Conservation (phyloP, 768 basidiomycete species). For the Tricholoma bakamatsutake region DNA sequence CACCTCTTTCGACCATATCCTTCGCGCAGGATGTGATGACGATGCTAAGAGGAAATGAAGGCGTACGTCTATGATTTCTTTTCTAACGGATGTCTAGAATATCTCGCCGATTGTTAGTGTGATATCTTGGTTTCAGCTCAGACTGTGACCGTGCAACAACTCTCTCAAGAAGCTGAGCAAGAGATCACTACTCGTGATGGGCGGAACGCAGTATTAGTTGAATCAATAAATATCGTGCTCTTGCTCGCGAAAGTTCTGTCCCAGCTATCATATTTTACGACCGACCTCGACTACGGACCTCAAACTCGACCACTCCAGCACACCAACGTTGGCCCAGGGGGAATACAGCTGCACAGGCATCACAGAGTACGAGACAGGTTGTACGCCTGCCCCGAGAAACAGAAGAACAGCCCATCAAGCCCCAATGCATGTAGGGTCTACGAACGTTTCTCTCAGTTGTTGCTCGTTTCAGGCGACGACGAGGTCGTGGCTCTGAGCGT, state of each 20-base stretch:
- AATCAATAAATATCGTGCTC: background rate
- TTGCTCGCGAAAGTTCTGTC: background rate
- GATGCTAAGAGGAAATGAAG: background rate
- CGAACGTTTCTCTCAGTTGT: background rate
- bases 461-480: background rate
- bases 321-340: background rate
- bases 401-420: background rate
- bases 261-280: background rate
- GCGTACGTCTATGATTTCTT: background rate
- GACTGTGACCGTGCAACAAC: background rate
- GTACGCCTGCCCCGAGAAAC: background rate
- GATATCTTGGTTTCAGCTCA: background rate
- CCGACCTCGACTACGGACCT: background rate
- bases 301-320: background rate
- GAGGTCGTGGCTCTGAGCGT: too few relatives aligned
- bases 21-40: background rate
- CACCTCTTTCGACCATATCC: background rate
- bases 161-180: background rate
- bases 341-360: background rate
- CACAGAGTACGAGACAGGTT: background rate
- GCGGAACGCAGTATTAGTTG: background rate
- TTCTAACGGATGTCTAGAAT: background rate
- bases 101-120: background rate
- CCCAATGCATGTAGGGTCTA: background rate
- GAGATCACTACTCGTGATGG: background rate